Evolutionary conservation across 768 basidiomycete species (phyloP).

Genomic region (Neoboletus magnificus): DNA sequence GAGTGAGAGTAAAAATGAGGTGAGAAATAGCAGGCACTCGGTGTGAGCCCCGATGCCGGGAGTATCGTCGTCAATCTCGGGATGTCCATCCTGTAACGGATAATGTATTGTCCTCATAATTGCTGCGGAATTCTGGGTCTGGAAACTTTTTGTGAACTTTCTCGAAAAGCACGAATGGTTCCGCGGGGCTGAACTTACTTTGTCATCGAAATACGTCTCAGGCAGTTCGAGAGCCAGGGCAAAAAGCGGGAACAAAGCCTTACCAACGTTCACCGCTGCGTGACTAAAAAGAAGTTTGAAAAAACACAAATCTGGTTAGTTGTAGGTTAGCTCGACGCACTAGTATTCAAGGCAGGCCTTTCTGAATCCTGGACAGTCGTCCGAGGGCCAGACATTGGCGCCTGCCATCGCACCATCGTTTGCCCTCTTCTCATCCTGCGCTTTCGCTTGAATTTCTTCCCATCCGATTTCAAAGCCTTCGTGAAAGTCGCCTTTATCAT

Average conservation of each 20-base stretch:
- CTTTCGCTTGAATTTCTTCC: slow-evolving; percentile 44
- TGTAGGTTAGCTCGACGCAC: slow-evolving; percentile 39
- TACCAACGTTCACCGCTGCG: slow-evolving; percentile 50
- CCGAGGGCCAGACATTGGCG: slow-evolving; percentile 75
- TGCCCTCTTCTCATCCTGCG: slow-evolving; percentile 24
- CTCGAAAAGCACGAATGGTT: neutral
- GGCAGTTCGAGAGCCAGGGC: slow-evolving; percentile 62
- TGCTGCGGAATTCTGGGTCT: slow-evolving; percentile 63
- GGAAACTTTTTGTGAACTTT: neutral
- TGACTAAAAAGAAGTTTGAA: slow-evolving; percentile 41
- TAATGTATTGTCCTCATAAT: slow-evolving; percentile 71
- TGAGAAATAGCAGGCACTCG: slow-evolving; percentile 41
- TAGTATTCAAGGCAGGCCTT: slow-evolving; percentile 61
- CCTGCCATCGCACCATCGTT: slow-evolving; percentile 61
- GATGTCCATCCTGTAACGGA: slow-evolving; percentile 60
- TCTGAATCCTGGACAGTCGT: slow-evolving; percentile 58
- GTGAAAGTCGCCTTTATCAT: slow-evolving; percentile 78
- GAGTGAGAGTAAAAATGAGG: neutral
- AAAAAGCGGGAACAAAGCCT: slow-evolving; percentile 62
- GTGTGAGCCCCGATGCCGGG: slow-evolving; percentile 86
- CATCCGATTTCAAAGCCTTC: slow-evolving; percentile 89
- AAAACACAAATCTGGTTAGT: neutral
- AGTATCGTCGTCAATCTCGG: slow-evolving; percentile 51
- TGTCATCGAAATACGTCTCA: slow-evolving; percentile 63
- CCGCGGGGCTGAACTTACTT: slow-evolving; percentile 36